Base-by-base conservation (phyloP, 2,329 filamentous ascomycete species). In the Bretziella fagacearum region DNA sequence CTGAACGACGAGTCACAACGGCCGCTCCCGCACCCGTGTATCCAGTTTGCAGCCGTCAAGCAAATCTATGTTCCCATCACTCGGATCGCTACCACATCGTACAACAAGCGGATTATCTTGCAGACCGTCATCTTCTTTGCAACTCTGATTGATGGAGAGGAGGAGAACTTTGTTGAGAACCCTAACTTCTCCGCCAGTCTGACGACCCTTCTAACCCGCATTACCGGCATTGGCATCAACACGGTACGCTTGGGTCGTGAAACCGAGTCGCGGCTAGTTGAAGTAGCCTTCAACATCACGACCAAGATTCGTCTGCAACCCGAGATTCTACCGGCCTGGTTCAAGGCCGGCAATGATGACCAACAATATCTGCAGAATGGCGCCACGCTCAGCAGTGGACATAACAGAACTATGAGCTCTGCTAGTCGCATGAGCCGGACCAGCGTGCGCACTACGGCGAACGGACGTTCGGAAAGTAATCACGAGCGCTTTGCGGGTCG, bases 281-380 rank as follows among this genome's bases (percentile, higher is more conserved):
- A 98, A 65, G 67, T 98, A 48, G 74, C 93, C 37, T 98, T 98
- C 65, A 93, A 89, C 52, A 87, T 98, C 54, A 85, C 91, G 17
- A 93, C 91, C 54, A 96, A 96, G 69, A 94, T 98, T 55, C 74
- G 91, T 39, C 68, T 95, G 52, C 81, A 93, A 55, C 87, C 91
- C 3, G 74, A 79, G 50, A 89, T 96, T 47, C 65, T 98, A 40
- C 75, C 84, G 1, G 82, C 85, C 13, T 98, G 91, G 91, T 98
- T 98, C 64, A 82, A 81, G 53, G 74, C 77, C 6, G 68, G 69
- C 18, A 61, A 55, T 56, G 59, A 55, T 6, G 47, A 58, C n/a
- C 4, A 30, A 17, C 27, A 30, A 15, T 20, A 22, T 30, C 33
- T 1, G 15, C 39, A 20, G 35, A 18, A 29, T 30, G 26, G 40